Evolutionary conservation across 75 land plant species (phyloP), one percentile per base, ranked within the genome.

Genomic region (Pseudotsuga menziesii): DNA sequence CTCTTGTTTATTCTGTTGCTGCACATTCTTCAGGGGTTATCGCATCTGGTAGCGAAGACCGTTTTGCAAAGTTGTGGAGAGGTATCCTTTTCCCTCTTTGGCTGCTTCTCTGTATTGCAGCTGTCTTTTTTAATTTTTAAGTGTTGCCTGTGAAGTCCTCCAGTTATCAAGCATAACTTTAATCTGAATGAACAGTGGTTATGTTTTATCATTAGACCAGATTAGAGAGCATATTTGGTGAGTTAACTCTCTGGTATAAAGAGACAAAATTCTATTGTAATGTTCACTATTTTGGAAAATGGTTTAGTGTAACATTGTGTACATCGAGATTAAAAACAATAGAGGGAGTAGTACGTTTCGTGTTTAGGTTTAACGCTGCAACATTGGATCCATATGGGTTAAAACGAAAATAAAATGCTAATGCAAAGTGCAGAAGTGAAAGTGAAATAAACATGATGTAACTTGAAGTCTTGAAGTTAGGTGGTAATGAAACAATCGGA

Each of bases 1-100:
- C 98, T 36, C 89, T 97, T 76, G 96, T 97, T 27, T 97, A 97
- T 82, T 87, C 88, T 77, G 96, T 94, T 35, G 90, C 93, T 78
- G 88, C 91, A 29, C 92, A 95, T 78, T 62, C 78, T 2, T 89
- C 98, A 29, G 99, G 99, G 58, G 88, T 86, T 78, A 72, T 97
- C 75, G 92, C 93, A 58, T 95, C 98, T 89, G 99, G 93, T 19
- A 94, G 99, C 85, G 99, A 97, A 85, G 99, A 97, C 85, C 80
- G 90, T 67, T 89, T 61, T 78, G 93, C 93, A 35, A 97, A 95
- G 80, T 86, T 97, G 36, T 97, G 99, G 99, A 92, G 85, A 91
- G 93, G 99, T 96, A 73, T 56, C 13, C 17, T 4, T 81, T 48
- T 63, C 39, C 19, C 39, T 17, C 41, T 41, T n/a, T n/a, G 44